Base-by-base conservation (phyloP, 192 early-diverging fungal species). In the Geranomyces variabilis region DNA sequence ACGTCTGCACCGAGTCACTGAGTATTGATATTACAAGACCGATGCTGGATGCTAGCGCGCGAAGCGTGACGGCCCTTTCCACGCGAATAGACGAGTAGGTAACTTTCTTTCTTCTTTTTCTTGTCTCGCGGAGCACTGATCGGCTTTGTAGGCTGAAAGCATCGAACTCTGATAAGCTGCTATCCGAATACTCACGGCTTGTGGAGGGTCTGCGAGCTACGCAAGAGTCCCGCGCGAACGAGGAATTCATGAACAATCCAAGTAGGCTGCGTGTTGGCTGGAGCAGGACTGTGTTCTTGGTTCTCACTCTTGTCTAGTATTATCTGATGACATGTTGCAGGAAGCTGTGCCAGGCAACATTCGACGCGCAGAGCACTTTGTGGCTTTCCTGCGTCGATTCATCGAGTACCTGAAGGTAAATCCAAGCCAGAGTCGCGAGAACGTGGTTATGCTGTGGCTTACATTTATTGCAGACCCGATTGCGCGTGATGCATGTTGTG, bases 331-430 rank as follows among this genome's bases (percentile, higher is more conserved):
- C 71, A 83, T 99, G 12, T 75, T 98, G 66, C 79, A 85, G 28
- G 97, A 99, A 70, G 93, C 94, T 0, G 90, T 99, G 12, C 97
- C 97, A 1, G 97, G 97, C 4, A 98, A 96, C 74, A 99, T 99
- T 74, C 87, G 97, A 56, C 84, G 91, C 46, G 97, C 97, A 15
- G 96, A 99, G 75, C 97, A 99, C 79, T 99, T 99, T 83, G 93
- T 99, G 9, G 91, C 92, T 1, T 99, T 99, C 77, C 75, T 99
- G 57, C 82, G 93, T 71, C 88, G 97, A 15, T 97, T 99, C 74
- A 86, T 98, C 67, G 97, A 99, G 80, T 99, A 99, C 64, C 86
- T 99, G 26, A 98, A 96, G 81, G 89, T 91, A 75, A 33, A 21
- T 7, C 19, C 3, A 3, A 26, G 4, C 6, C n/a, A 53, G 15